phyloP scores from a whole-genome alignment of 768 basidiomycete genomes.

The Termitomyces sp. region DNA sequence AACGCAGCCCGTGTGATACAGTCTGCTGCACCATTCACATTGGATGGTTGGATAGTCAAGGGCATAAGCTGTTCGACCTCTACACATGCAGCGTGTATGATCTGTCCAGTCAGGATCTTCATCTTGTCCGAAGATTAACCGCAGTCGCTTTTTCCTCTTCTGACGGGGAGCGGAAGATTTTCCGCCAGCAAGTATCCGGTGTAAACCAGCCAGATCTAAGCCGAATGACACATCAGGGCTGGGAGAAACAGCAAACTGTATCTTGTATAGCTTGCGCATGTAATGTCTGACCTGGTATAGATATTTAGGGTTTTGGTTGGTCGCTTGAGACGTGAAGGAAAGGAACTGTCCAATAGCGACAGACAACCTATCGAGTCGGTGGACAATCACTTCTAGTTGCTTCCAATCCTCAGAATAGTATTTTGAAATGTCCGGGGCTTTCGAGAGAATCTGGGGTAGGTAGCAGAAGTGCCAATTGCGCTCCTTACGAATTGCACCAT shows the following conservation, averaged over 20 bases:
- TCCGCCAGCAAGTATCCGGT: conserved; percentile 71
- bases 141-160: conserved; percentile 54
- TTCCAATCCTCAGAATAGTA: conserved; percentile 78
- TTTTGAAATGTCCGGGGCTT: conserved; percentile 74
- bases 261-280: conserved; percentile 86
- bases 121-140: conserved; percentile 74
- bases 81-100: conserved; percentile 75
- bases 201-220: conserved; percentile 75
- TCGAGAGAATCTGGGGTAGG: conserved; percentile 61
- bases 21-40: conserved; percentile 60
- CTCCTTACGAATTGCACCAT: conserved; percentile 76
- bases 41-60: conserved; percentile 57
- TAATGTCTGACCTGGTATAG: conserved; percentile 83
- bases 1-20: conserved; percentile 73
- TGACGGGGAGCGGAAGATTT: conserved; percentile 45
- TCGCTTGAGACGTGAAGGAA: conserved; percentile 59
- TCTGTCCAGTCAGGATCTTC: conserved; percentile 68
- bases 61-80: conserved; percentile 59
- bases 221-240: conserved; percentile 79
- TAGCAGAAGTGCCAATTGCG: conserved; percentile 82
- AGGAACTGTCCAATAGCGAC: conserved; percentile 76
- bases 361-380: conserved; percentile 71
- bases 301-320: conserved; percentile 70
- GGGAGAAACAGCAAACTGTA: conserved; percentile 84
- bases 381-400: conserved; percentile 74